A percentile compares a stretch with the other conserved stretches of the same genome.
These are phyloP conservation scores for Colletotrichum scovillei DNA, from an alignment of 2,329 filamentous ascomycete species.

Conservation along the genomic window DNA sequence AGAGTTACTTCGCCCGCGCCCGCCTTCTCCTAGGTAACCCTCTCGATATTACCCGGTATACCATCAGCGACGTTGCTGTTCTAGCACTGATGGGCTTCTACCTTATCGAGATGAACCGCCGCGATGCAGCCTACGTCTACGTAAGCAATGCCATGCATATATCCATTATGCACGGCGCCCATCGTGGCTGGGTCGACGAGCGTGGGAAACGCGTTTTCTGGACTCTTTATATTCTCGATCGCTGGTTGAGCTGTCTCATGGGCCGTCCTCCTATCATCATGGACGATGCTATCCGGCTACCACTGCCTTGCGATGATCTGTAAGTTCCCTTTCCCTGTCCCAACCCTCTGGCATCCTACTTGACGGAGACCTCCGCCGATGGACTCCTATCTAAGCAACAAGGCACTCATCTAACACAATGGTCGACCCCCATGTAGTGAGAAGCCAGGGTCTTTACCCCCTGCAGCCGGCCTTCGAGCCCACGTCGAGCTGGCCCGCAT, in stretches of 20 bases:
- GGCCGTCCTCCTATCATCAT: conserved; percentile 59
- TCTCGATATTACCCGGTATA: conserved; percentile 54
- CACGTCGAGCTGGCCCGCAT: conserved; percentile 60
- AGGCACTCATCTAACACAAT: conserved; percentile 8
- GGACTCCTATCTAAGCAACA: conserved; percentile 6
- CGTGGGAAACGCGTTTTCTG: conserved; percentile 60
- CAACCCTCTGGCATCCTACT: neutral
- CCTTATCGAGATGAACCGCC: conserved; percentile 59
- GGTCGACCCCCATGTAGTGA: conserved; percentile 40
- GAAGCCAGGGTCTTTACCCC: conserved; percentile 48
- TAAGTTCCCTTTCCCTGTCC: conserved; percentile 43
- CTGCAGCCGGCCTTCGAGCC: conserved; percentile 55
- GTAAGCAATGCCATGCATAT: conserved; percentile 60
- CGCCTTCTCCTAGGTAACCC: conserved; percentile 57
- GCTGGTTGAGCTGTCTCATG: conserved; percentile 61
- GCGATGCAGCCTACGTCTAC: conserved; percentile 61
- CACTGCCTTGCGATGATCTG: conserved; percentile 52
- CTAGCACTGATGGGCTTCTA: conserved; percentile 61
- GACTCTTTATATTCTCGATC: conserved; percentile 63
- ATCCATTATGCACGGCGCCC: conserved; percentile 60
- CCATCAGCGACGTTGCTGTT: conserved; percentile 55
- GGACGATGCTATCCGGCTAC: conserved; percentile 59
- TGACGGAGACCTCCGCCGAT: conserved; percentile 9
- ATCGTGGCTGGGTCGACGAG: conserved; percentile 57
- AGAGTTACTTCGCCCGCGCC: conserved; percentile 58